A percentile compares a stretch with the other conserved stretches of the same genome.
Conservation (phyloP, 2,329 filamentous ascomycete species). For the Biscogniauxia mediterranea region DNA sequence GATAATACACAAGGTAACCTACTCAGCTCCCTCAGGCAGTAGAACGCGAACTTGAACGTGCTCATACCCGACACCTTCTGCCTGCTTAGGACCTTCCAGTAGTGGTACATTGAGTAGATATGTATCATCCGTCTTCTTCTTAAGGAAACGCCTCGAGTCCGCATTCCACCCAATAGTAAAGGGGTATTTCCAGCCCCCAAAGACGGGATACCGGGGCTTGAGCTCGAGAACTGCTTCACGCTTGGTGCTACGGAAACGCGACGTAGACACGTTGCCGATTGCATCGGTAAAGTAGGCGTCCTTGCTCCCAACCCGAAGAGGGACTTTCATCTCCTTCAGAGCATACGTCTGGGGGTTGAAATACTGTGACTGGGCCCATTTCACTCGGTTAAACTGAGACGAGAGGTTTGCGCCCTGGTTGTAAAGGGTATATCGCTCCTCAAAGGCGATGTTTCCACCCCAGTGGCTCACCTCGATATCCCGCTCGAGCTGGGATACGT, state of each 20-base stretch:
- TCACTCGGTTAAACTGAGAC: slow-evolving; percentile 70
- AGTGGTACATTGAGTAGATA: slow-evolving; percentile 90
- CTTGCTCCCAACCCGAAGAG: slow-evolving; percentile 73
- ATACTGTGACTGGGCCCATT: slow-evolving; percentile 71
- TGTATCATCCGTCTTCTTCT: slow-evolving; percentile 62
- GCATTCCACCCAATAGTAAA: slow-evolving; percentile 97
- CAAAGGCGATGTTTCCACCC: slow-evolving; percentile 93
- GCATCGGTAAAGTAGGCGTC: slow-evolving; percentile 95
- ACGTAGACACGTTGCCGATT: slow-evolving; percentile 96
- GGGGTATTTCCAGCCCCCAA: slow-evolving; percentile 97
- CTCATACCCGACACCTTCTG: slow-evolving; percentile 84
- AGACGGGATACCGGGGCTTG: slow-evolving; percentile 93
- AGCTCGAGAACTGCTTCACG: slow-evolving; percentile 83
- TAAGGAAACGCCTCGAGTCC: slow-evolving; percentile 73
- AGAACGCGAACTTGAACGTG: slow-evolving; percentile 77
- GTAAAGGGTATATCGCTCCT: slow-evolving; percentile 86
- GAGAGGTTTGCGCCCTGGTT: slow-evolving; percentile 82
- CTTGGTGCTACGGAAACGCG: slow-evolving; percentile 74
- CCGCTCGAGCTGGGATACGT: slow-evolving; percentile 76
- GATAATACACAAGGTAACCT: slow-evolving; percentile 39
- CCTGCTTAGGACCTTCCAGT: slow-evolving; percentile 83
- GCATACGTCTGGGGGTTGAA: slow-evolving; percentile 76
- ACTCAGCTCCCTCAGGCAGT: slow-evolving; percentile 87
- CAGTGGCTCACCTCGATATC: slow-evolving; percentile 96
- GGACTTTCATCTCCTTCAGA: slow-evolving; percentile 77